Conservation (phyloP, 371 early-diverging fungal genomes). For the Mortierella sp. region DNA sequence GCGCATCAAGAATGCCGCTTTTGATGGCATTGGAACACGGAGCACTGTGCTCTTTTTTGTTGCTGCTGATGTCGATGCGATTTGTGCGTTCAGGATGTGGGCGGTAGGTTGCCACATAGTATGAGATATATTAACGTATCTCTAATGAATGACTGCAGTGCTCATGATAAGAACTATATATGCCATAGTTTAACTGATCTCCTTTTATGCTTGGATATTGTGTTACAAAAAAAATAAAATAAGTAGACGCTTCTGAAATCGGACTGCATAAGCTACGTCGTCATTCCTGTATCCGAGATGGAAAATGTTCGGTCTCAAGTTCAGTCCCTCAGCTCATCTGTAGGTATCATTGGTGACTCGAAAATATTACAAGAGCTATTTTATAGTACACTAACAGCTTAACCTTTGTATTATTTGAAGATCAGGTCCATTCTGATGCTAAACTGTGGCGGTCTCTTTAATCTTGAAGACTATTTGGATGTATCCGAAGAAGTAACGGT, state of each 20-base stretch:
- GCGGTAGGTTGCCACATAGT: constrained; percentile 63
- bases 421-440: constrained; percentile 83
- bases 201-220: background rate
- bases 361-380: constrained; percentile 21
- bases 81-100: constrained; percentile 88
- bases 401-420: constrained; percentile 59
- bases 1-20: constrained; percentile 51
- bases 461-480: constrained; percentile 74
- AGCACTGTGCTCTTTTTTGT: constrained; percentile 78
- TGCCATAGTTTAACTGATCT: background rate
- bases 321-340: constrained; percentile 34
- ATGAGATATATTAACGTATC: too few relatives aligned
- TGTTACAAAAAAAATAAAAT: background rate
- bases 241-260: constrained; percentile 45
- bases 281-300: constrained; percentile 43
- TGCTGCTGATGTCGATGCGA: constrained; percentile 85
- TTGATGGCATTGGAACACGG: constrained; percentile 30
- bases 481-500: constrained; percentile 71
- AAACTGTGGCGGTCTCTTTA: constrained; percentile 89
- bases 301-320: constrained; percentile 36
- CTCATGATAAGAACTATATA: too few relatives aligned
- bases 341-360: constrained; percentile 7
- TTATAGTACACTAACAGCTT: constrained; percentile 6
- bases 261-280: constrained; percentile 54
- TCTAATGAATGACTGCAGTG: too few relatives aligned